Evolutionary conservation across 2,329 filamentous ascomycete genomes (phyloP).

Genomic region (Clonostachys rosea): DNA sequence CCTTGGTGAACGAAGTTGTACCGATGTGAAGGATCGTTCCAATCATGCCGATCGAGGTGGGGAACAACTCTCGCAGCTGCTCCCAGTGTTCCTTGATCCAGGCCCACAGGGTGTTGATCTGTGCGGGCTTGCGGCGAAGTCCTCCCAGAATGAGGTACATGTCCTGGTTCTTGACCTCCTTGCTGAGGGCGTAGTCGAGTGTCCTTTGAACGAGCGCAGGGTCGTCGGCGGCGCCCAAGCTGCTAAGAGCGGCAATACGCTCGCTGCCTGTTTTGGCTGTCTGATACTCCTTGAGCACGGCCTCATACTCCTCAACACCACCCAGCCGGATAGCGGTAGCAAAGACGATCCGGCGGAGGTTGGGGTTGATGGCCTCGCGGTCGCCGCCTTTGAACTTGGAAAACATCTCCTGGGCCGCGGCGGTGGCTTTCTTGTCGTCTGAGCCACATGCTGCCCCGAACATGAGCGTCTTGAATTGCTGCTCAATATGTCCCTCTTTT

Average conservation of each 20-base stretch:
- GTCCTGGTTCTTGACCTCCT: too few species aligned
- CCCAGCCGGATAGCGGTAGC: slow-evolving; percentile 77
- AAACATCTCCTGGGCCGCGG: slow-evolving; percentile 63
- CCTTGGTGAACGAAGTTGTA: slow-evolving; percentile 73
- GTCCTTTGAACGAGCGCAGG: too few species aligned
- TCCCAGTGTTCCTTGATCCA: slow-evolving; percentile 92
- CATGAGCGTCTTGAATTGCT: slow-evolving; percentile 78
- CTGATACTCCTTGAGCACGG: slow-evolving; percentile 72
- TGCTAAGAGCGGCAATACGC: too few species aligned
- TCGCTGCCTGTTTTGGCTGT: slow-evolving; percentile 60
- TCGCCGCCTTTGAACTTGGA: slow-evolving; percentile 77
- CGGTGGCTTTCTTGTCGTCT: background rate
- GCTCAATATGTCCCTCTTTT: slow-evolving; percentile 75
- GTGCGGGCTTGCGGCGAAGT: too few species aligned
- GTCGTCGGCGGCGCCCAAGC: too few species aligned
- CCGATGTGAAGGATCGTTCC: slow-evolving; percentile 82
- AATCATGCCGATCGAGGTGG: slow-evolving; percentile 54
- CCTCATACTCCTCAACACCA: slow-evolving; percentile 73
- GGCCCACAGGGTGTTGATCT: slow-evolving; percentile 1
- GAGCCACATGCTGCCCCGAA: slow-evolving; percentile 65
- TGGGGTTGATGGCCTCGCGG: slow-evolving; percentile 61
- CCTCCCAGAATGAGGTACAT: too few species aligned
- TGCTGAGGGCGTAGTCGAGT: too few species aligned
- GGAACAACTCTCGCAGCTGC: slow-evolving; percentile 69
- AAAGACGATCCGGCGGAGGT: slow-evolving; percentile 74